Conservation (phyloP, 352 stramenopile species). For the Plasmopara halstedii region DNA sequence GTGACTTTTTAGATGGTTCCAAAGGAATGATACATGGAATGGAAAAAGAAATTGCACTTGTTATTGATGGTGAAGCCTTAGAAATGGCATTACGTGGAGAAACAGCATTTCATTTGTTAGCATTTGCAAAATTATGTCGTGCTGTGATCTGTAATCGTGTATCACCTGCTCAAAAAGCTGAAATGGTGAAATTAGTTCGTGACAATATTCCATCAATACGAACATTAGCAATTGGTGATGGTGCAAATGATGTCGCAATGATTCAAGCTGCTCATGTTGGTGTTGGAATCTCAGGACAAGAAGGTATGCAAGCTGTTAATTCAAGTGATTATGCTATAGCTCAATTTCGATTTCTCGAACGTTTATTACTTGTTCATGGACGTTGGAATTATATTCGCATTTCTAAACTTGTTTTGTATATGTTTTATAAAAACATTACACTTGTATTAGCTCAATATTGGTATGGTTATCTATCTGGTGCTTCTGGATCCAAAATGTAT, state of each 20-base stretch:
- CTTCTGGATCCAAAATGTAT: conserved; percentile 85
- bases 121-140: conserved; percentile 55
- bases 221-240: conserved; percentile 88
- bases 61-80: conserved; percentile 73
- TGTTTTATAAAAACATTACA: conserved; percentile 94
- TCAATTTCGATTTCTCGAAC: conserved; percentile 90
- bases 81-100: conserved; percentile 42
- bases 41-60: conserved; percentile 44
- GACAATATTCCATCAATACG: conserved; percentile 46
- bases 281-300: conserved; percentile 90
- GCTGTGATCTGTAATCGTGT: conserved; percentile 84
- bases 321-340: conserved; percentile 91
- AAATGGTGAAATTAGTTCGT: conserved; percentile 69
- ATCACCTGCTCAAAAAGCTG: conserved; percentile 77
- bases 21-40: conserved; percentile 24
- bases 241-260: conserved; percentile 93
- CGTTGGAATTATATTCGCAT: conserved; percentile 89
- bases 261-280: conserved; percentile 91
- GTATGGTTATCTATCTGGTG: conserved; percentile 90
- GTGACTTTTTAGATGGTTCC: too few species aligned
- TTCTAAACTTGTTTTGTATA: conserved; percentile 88
- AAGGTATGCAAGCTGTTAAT: conserved; percentile 93
- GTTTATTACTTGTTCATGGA: conserved; percentile 88
- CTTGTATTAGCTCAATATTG: conserved; percentile 86
- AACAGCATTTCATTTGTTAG: conserved; percentile 52